Conservation (phyloP, 2,329 filamentous ascomycete species). For the Xylariales sp. region DNA sequence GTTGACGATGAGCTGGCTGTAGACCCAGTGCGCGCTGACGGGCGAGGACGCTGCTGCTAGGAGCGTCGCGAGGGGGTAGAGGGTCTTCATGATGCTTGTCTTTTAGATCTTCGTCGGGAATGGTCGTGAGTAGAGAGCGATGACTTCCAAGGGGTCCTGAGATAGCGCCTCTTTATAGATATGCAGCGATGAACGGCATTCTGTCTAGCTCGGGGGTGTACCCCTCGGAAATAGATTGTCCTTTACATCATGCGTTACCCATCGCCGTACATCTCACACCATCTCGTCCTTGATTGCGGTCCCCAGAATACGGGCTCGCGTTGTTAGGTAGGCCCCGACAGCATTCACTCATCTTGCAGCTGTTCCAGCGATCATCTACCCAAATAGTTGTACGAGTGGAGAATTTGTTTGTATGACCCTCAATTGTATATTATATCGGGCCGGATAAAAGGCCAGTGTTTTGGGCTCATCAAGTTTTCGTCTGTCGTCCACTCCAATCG, state of each 20-base stretch:
- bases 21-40: constrained; percentile 38
- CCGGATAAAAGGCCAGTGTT: background rate
- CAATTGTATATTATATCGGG: background rate
- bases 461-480: background rate
- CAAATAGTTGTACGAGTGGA: background rate
- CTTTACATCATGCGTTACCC: background rate
- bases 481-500: background rate
- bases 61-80: constrained; percentile 13
- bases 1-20: constrained; percentile 41
- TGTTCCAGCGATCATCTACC: background rate
- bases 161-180: background rate
- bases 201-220: no score
- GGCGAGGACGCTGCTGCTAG: constrained; percentile 8
- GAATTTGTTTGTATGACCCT: background rate
- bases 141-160: background rate
- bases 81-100: background rate
- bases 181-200: background rate
- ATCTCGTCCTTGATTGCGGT: background rate
- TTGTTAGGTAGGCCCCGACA: background rate
- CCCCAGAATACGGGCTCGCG: no score
- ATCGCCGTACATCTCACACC: background rate
- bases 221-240: background rate
- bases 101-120: background rate
- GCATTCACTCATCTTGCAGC: background rate
- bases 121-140: no score